These are phyloP conservation scores for Chytriomyces hyalinus DNA, from an alignment of 192 early-diverging fungal species.

Conservation along the genomic window DNA sequence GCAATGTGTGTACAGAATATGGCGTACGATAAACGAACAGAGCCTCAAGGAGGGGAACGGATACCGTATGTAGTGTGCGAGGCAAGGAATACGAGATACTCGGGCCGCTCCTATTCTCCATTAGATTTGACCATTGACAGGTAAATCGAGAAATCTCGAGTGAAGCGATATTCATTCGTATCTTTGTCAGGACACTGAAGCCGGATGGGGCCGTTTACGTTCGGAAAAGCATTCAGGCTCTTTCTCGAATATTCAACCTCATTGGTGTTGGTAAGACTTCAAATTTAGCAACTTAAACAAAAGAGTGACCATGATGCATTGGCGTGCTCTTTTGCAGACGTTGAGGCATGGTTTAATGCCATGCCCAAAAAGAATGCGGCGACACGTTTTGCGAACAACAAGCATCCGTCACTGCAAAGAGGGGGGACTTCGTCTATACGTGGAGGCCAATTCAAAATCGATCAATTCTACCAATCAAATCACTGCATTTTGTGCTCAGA, in stretches of 20 bases:
- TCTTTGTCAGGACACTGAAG: constrained; percentile 57
- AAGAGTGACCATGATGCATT: constrained; percentile 11
- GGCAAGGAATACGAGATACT: constrained; percentile 68
- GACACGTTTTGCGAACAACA: constrained; percentile 39
- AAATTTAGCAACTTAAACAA: constrained; percentile 23
- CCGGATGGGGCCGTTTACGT: constrained; percentile 87
- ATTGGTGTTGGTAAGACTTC: constrained; percentile 66
- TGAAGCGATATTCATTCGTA: neutral
- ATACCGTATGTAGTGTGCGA: constrained; percentile 88
- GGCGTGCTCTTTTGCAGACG: constrained; percentile 49
- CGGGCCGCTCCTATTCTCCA: constrained; percentile 76
- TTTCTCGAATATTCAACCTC: constrained; percentile 78
- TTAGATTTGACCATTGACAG: constrained; percentile 56
- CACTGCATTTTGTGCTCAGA: constrained; percentile 69
- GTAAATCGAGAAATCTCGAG: constrained; percentile 23
- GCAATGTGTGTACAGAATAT: constrained; percentile 72
- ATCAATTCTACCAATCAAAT: constrained; percentile 71
- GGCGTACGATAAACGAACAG: constrained; percentile 70
- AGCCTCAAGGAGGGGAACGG: constrained; percentile 86
- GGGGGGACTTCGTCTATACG: neutral
- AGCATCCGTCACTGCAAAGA: neutral
- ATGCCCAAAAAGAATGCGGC: constrained; percentile 71
- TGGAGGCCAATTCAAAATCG: constrained; percentile 56
- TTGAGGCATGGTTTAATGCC: constrained; percentile 71
- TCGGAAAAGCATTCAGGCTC: constrained; percentile 77